Evolutionary conservation across 441 rosid species (phyloP).

Genomic region (Populus hybrid): DNA sequence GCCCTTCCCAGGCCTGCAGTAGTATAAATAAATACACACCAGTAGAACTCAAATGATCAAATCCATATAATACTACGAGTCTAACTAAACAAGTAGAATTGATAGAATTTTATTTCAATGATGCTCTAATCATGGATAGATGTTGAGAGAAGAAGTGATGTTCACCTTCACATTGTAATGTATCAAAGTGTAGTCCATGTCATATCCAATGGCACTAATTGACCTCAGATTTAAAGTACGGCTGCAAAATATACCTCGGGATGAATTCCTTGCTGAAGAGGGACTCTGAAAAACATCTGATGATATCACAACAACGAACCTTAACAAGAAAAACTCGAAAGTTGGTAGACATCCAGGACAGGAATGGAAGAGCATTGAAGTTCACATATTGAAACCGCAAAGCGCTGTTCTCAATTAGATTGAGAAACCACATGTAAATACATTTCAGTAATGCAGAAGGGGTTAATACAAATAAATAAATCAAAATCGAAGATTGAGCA

Average conservation of each 20-base stretch:
- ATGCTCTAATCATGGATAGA: background rate
- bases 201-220: conserved; percentile 94
- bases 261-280: conserved; percentile 66
- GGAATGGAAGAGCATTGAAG: background rate
- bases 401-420: background rate
- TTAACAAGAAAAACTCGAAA: background rate
- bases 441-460: background rate
- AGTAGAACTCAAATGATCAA: conserved; percentile 2
- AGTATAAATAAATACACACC: conserved; percentile 8
- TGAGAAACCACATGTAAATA: background rate
- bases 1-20: conserved; percentile 97
- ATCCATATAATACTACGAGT: background rate
- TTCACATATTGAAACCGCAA: background rate
- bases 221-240: conserved; percentile 92
- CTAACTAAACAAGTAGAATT: background rate
- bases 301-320: conserved; percentile 16
- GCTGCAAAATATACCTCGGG: conserved; percentile 92
- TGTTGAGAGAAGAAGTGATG: conserved; percentile 7
- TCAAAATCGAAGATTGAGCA: background rate
- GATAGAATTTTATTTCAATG: background rate
- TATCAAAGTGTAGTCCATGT: conserved; percentile 97
- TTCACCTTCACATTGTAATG: conserved; percentile 90
- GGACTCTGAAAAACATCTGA: conserved; percentile 58
- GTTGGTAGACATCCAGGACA: background rate
- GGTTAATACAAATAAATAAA: background rate